Evolutionary conservation across 2,329 filamentous ascomycete species (phyloP), one percentile per base, ranked within the genome.

Genomic region (Myriosclerotinia curreyana): DNA sequence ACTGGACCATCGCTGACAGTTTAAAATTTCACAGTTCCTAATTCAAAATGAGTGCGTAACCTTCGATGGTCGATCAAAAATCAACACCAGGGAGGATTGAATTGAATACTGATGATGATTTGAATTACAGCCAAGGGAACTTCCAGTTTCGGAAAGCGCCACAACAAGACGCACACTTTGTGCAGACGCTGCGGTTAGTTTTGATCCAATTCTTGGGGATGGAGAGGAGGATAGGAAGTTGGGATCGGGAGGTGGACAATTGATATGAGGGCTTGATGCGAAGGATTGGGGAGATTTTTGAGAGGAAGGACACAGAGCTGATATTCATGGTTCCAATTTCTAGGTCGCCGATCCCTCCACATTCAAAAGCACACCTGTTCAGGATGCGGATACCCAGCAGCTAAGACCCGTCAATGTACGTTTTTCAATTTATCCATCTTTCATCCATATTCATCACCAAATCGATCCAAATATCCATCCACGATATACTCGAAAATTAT

Each of bases 311-410:
- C 22, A 25, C 4, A 11, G 38, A 46, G 67, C 73, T 75, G 70
- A 75, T 68, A 56, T 66, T n/a, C 44, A 25, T 55, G 60, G 25
- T 50, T 44, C 7, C 9, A 54, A 17, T 34, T 56, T 40, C 49
- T 76, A 96, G 92, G 94, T 83, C 90, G 91, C 80, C 93, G 95
- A 79, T 96, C 95, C 77, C 89, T 97, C 82, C 95, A 99, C 89
- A 88, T 98, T 84, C 95, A 99, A 86, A 99, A 99, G 91, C 89
- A 96, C 83, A 96, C 92, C 79, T 99, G 95, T 86, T 81, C 94
- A 75, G 83, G 83, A 72, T 99, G 95, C 86, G 95, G 93, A 80
- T 99, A 97, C 84, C 95, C 95, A 79, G 84, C 92, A 79, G 95
- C 95, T 81, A 96, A 96, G 88, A 93, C 86, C 81, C 89, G 95